A percentile compares a stretch with the other conserved stretches of the same genome.
Evolutionary conservation across 2,329 filamentous ascomycete genomes (phyloP).

Genomic region (Raffaelea arxii): DNA sequence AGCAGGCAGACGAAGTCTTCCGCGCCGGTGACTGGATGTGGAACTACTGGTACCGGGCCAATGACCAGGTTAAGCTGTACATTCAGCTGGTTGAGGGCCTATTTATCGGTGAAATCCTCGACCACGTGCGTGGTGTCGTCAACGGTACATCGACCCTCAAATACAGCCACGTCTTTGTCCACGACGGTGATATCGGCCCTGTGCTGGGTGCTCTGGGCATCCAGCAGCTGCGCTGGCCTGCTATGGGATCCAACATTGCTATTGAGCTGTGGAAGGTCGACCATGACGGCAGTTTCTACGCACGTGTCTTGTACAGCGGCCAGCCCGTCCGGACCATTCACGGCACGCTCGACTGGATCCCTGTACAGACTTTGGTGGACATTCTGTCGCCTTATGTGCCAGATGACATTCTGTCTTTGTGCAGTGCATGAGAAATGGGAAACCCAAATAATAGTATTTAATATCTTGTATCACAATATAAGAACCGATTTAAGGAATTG

Average conservation of each 20-base stretch:
- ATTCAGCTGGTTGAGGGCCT: constrained; percentile 4
- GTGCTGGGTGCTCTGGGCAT: constrained; percentile 5
- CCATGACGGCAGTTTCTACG: neutral
- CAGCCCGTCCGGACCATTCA: constrained; percentile 4
- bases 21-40: constrained; percentile 7
- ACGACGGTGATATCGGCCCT: constrained; percentile 4
- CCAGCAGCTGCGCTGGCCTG: constrained; percentile 2
- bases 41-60: constrained; percentile 3
- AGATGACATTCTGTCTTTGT: neutral
- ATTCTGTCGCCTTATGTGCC: constrained; percentile 4
- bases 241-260: constrained; percentile 5
- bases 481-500: too few species aligned
- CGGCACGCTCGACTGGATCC: constrained; percentile 5
- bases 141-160: neutral
- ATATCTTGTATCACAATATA: too few species aligned
- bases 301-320: constrained; percentile 5
- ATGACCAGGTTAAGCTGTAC: neutral
- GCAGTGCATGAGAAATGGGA: too few species aligned
- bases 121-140: neutral
- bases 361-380: neutral
- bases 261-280: constrained; percentile 2
- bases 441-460: too few species aligned
- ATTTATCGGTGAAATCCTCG: constrained; percentile 3
- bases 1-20: constrained; percentile 4
- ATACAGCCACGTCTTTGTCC: constrained; percentile 3